Percentiles rank a stretch among this genome's conserved stretches.
Conservation (phyloP, 2,329 filamentous ascomycete species). For the Monilinia vaccinii-corymbosi region DNA sequence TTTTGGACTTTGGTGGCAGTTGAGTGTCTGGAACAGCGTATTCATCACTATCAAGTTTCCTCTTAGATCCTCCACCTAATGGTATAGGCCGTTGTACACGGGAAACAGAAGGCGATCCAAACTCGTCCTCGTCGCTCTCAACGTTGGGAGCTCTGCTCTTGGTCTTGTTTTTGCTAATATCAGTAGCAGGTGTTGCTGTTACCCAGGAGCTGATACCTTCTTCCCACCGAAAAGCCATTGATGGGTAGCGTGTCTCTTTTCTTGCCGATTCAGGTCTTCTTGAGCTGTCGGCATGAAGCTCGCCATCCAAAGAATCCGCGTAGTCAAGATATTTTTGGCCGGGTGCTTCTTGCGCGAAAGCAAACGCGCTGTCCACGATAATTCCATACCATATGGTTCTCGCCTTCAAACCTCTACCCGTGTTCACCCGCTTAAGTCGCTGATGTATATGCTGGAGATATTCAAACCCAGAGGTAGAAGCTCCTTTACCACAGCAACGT, state of each 20-base stretch:
- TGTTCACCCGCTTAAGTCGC: constrained; percentile 14
- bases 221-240: constrained; percentile 40
- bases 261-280: not conserved
- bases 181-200: constrained; percentile 35
- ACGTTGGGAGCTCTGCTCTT: constrained; percentile 3
- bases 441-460: constrained; percentile 32
- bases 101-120: constrained; percentile 17
- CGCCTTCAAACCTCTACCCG: constrained; percentile 1
- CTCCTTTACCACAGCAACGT: constrained; percentile 37
- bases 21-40: not conserved
- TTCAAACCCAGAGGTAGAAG: constrained; percentile 29
- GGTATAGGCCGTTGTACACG: not conserved
- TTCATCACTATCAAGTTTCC: not conserved
- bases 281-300: not conserved
- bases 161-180: constrained; percentile 2
- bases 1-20: constrained; percentile 9
- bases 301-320: constrained; percentile 20
- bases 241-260: constrained; percentile 13
- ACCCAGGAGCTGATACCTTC: constrained; percentile 50
- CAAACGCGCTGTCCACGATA: constrained; percentile 29
- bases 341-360: constrained; percentile 26
- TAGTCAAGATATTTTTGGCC: constrained; percentile 26
- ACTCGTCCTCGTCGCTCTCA: constrained; percentile 11
- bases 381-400: constrained; percentile 19
- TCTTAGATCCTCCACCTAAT: not conserved